Percentiles rank a stretch among this genome's conserved stretches.
phyloP scores from a whole-genome alignment of 768 basidiomycete genomes.

The Phanerochaete carnosa region DNA sequence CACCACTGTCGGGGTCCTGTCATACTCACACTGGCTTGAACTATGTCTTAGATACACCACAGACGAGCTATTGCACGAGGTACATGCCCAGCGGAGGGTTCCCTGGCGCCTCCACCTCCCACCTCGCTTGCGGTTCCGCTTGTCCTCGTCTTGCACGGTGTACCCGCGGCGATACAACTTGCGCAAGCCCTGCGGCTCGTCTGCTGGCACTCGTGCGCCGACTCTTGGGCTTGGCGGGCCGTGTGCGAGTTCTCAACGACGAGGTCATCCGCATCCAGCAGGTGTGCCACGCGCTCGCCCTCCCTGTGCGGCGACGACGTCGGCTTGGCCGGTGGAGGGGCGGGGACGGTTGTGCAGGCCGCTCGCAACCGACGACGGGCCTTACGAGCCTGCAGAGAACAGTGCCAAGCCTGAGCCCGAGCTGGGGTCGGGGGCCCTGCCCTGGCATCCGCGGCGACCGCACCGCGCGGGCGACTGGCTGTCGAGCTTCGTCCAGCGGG shows the following conservation, averaged over 20 bases:
- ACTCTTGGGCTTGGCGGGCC: conserved; percentile 50
- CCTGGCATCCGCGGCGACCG: conserved; percentile 15
- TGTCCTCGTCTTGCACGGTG: conserved; percentile 33
- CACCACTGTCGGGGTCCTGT: too few species aligned
- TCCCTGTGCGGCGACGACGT: conserved; percentile 17
- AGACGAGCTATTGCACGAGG: too few species aligned
- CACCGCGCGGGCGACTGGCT: conserved; percentile 21
- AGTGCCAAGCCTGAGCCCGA: neutral
- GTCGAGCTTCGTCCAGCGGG: conserved; percentile 40
- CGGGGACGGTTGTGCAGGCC: conserved; percentile 17
- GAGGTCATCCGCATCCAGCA: conserved; percentile 84
- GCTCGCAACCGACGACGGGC: conserved; percentile 12
- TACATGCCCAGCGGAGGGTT: too few species aligned
- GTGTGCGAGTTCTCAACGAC: conserved; percentile 68
- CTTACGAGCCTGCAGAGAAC: conserved; percentile 10
- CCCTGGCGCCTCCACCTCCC: too few species aligned
- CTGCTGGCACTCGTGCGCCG: conserved; percentile 54
- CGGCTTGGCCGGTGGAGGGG: too few species aligned
- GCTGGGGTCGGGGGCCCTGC: too few species aligned
- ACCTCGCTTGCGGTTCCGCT: conserved; percentile 26
- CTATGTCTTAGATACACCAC: too few species aligned
- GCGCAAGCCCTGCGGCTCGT: conserved; percentile 55
- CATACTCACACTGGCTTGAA: too few species aligned
- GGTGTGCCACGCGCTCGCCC: conserved; percentile 31
- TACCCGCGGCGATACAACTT: conserved; percentile 54